A percentile compares a stretch with the other conserved stretches of the same genome.
Conservation (phyloP, 2,329 filamentous ascomycete species). For the Aureobasidium uvarum region DNA sequence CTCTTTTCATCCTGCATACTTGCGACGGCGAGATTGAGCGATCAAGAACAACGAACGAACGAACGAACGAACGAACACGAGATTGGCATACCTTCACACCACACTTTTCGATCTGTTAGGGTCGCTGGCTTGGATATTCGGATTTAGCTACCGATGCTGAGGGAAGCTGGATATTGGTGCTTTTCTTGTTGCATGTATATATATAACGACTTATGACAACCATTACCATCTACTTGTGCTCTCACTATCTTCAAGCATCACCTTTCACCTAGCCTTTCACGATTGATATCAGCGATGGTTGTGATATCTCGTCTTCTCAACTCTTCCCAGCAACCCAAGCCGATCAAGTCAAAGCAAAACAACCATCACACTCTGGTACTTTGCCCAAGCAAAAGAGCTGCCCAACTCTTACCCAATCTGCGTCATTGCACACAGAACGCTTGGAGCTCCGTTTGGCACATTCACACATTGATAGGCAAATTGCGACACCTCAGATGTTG, state of each 20-base stretch:
- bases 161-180: not conserved
- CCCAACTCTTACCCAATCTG: not conserved
- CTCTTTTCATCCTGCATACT: not conserved
- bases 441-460: not conserved
- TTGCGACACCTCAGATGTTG: not conserved
- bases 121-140: constrained; percentile 10
- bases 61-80: not conserved
- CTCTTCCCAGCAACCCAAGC: too few relatives aligned
- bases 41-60: not conserved
- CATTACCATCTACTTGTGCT: not conserved
- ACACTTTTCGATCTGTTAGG: not conserved
- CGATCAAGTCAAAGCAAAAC: too few relatives aligned
- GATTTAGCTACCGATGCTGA: not conserved
- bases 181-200: constrained; percentile 2
- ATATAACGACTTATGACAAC: constrained; percentile 19
- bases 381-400: too few relatives aligned
- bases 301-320: too few relatives aligned
- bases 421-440: not conserved
- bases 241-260: too few relatives aligned
- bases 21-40: not conserved
- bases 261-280: too few relatives aligned
- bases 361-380: too few relatives aligned
- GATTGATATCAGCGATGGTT: too few relatives aligned
- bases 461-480: not conserved
- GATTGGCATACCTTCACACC: not conserved